phyloP scores from a whole-genome alignment of 176 grass and related monocot genomes.

The Typha latifolia region DNA sequence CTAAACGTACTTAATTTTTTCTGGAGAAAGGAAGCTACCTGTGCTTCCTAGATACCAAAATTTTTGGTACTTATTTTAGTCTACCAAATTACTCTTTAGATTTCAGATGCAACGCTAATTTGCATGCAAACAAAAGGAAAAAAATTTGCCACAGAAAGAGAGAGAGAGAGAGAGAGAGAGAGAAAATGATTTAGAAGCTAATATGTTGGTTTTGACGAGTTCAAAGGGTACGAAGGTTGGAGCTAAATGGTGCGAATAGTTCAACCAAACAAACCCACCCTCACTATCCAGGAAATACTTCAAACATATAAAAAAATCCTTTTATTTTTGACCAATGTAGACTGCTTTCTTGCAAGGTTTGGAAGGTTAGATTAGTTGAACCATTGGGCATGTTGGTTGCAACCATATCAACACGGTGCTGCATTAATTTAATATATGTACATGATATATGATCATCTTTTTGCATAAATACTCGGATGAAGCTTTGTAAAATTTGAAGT shows the following conservation, averaged over 20 bases:
- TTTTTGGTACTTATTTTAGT: too few species aligned
- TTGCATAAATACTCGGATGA: too few species aligned
- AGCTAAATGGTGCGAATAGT: conserved; percentile 1
- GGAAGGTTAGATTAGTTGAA: conserved; percentile 10
- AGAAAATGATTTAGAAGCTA: not conserved
- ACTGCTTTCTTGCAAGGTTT: not conserved
- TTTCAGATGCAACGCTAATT: too few species aligned
- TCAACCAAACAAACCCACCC: not conserved
- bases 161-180: not conserved
- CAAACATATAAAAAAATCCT: not conserved
- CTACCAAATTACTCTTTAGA: too few species aligned
- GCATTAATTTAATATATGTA: not conserved
- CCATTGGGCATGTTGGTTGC: conserved; percentile 7
- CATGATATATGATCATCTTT: too few species aligned
- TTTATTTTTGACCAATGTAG: not conserved
- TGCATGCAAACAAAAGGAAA: too few species aligned
- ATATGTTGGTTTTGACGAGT: not conserved
- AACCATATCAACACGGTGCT: conserved; percentile 2
- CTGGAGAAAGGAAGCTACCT: too few species aligned
- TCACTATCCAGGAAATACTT: not conserved
- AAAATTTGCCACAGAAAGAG: not conserved
- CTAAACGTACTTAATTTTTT: too few species aligned
- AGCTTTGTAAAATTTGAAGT: too few species aligned
- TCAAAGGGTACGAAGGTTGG: not conserved
- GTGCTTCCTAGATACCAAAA: too few species aligned